Percentiles rank a stretch among this genome's conserved stretches.
Evolutionary conservation across 208 protist species (phyloP).

Genomic region (Zelonia costaricensis): DNA sequence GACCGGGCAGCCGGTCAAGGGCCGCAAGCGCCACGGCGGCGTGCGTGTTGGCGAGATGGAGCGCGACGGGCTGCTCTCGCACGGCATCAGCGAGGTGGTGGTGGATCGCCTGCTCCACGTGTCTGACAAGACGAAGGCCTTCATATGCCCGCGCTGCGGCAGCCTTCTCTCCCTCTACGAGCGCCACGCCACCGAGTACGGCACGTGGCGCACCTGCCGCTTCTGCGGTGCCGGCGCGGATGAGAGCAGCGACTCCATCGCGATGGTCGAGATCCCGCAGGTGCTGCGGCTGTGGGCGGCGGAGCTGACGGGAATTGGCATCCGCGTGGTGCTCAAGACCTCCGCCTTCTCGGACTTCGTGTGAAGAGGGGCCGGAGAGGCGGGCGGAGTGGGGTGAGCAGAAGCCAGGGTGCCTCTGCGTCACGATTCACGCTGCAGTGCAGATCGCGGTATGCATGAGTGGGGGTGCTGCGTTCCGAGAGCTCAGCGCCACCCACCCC

Average conservation of each 20-base stretch:
- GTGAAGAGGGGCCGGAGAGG: conserved; percentile 4
- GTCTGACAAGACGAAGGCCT: conserved; percentile 89
- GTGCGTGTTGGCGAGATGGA: conserved; percentile 99
- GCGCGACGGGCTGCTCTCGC: conserved; percentile 98
- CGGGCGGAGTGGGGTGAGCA: background rate
- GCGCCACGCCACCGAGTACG: conserved; percentile 80
- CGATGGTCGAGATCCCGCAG: conserved; percentile 91
- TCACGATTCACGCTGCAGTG: too few species aligned
- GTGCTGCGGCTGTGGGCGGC: conserved; percentile 88
- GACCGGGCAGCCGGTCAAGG: conserved; percentile 98
- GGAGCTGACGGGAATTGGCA: conserved; percentile 88
- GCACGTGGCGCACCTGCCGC: conserved; percentile 86
- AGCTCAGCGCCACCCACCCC: too few species aligned
- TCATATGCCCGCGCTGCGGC: conserved; percentile 80
- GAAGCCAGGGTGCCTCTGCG: too few species aligned
- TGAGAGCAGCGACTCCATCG: conserved; percentile 82
- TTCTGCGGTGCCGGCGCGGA: conserved; percentile 82
- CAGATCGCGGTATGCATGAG: too few species aligned
- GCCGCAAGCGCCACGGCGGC: conserved; percentile 96
- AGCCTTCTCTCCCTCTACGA: conserved; percentile 89
- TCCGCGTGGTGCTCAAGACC: conserved; percentile 83
- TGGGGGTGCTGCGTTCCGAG: too few species aligned
- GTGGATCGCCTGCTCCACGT: conserved; percentile 97
- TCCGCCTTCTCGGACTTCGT: conserved; percentile 34
- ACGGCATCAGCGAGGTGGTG: conserved; percentile 98